Conservation (phyloP, 768 basidiomycete species). For the Tricholoma sp. region DNA sequence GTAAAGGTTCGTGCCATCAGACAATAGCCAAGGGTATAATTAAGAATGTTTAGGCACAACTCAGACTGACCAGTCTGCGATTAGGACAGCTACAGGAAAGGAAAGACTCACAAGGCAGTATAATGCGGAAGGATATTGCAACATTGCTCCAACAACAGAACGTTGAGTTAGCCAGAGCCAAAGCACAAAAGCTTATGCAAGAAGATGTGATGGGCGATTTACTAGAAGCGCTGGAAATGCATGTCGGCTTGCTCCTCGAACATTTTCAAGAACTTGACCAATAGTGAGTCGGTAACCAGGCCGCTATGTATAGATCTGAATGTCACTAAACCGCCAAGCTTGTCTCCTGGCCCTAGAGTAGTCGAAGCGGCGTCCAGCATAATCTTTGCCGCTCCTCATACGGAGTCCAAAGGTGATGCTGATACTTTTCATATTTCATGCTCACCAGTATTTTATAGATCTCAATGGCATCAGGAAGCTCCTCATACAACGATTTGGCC, state of each 20-base stretch:
- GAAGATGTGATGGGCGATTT: conserved; percentile 60
- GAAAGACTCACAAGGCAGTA: conserved; percentile 58
- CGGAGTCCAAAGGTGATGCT: conserved; percentile 52
- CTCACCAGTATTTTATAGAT: conserved; percentile 35
- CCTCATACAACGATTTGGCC: conserved; percentile 52
- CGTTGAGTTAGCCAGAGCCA: conserved; percentile 60
- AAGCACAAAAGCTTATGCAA: conserved; percentile 60
- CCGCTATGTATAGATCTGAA: conserved; percentile 5
- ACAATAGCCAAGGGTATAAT: background rate
- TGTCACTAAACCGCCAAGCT: conserved; percentile 21
- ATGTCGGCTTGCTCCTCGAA: conserved; percentile 57
- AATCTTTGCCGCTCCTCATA: conserved; percentile 53
- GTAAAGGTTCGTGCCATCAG: conserved; percentile 28
- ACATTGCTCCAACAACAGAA: conserved; percentile 58
- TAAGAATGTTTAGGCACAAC: conserved; percentile 43
- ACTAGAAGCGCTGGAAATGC: conserved; percentile 61
- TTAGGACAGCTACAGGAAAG: conserved; percentile 68
- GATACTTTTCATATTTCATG: background rate
- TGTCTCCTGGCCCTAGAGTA: conserved; percentile 42
- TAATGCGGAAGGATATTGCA: conserved; percentile 64
- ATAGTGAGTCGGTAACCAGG: conserved; percentile 27
- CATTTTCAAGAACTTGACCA: conserved; percentile 53
- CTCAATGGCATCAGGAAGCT: conserved; percentile 48
- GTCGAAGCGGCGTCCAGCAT: conserved; percentile 68
- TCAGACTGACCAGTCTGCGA: conserved; percentile 57